A percentile compares a stretch with the other conserved stretches of the same genome.
phyloP scores from a whole-genome alignment of 805 yeast genomes.

The Clavispora carvajalis region DNA sequence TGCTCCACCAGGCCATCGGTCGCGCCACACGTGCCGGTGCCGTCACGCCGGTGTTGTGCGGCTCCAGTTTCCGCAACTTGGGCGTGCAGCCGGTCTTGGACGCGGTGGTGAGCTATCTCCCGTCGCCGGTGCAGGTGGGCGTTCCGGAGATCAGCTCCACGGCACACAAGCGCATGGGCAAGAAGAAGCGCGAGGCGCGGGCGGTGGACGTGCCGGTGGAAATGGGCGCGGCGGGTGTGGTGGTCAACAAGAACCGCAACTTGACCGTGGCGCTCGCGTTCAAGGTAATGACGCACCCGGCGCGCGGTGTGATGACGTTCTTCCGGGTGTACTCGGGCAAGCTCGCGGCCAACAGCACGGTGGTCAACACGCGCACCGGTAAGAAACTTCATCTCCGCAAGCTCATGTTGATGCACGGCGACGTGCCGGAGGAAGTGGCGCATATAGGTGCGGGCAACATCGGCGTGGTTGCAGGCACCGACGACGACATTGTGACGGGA shows the following conservation, averaged over 20 bases:
- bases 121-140: slow-evolving; percentile 67
- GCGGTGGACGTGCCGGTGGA: slow-evolving; percentile 24
- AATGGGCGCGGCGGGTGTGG: slow-evolving; percentile 39
- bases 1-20: slow-evolving; percentile 58
- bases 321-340: slow-evolving; percentile 86
- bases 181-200: slow-evolving; percentile 12
- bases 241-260: slow-evolving; percentile 52
- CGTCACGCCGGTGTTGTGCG: slow-evolving; percentile 81
- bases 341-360: slow-evolving; percentile 54
- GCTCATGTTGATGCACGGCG: slow-evolving; percentile 82
- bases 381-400: slow-evolving; percentile 61
- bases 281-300: slow-evolving; percentile 83
- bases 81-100: slow-evolving; percentile 88
- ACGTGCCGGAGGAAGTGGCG: slow-evolving; percentile 67
- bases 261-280: slow-evolving; percentile 80
- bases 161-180: slow-evolving; percentile 12
- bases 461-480: slow-evolving; percentile 78
- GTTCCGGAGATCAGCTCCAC: slow-evolving; percentile 48
- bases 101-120: slow-evolving; percentile 70
- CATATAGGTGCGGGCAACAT: slow-evolving; percentile 72
- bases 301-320: slow-evolving; percentile 76
- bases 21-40: slow-evolving; percentile 52
- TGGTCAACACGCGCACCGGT: slow-evolving; percentile 67
- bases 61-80: slow-evolving; percentile 85
- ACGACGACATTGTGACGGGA: slow-evolving; percentile 74